Base-by-base conservation (phyloP, 1,284 basidiomycete species). In the Anthracocystis setariae region DNA sequence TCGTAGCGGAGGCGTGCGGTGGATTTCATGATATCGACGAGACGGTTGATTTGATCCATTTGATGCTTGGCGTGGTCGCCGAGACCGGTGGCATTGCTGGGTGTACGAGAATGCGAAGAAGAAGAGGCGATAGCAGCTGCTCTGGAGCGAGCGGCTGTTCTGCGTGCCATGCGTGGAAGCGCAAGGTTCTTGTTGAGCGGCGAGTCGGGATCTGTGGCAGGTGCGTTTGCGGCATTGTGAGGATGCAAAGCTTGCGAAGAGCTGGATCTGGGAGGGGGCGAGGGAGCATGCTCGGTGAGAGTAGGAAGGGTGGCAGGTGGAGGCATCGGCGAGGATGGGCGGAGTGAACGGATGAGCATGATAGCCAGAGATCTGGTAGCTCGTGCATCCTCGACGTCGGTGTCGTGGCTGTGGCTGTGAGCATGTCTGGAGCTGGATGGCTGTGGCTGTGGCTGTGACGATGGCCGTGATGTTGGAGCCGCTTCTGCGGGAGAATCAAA, bases 1-100 rank as follows among this genome's bases (percentile, higher is more conserved):
- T 92, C 91, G 76, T 91, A 91, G 47, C 89, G 86, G 20, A 95
- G 89, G 7, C 90, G 88, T 27, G 92, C 83, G 73, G 89, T 90
- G 24, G 89, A 87, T 76, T 90, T 89, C n/a, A 96, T 84, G 43
- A 91, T 86, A 25, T 85, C 86, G 23, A 89, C 89, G 2, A 96
- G 84, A 59, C 87, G 87, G 5, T 86, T 86, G 87, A 94, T 66
- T 29, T 63, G 61, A 13, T 73, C 62, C 24, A 76, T 69, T 33
- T 67, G 63, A 20, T 65, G 61, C 47, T 65, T 65, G 27, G 73
- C 46, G n/a, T 67, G 57, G 18, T 74, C 71, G 17, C 61, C 74
- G 18, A 77, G 67, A 10, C 74, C 76, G 15, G 55, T 45, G 13
- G 67, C 74, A 35, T 78, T 68, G 61, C 72, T 72, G 0, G 76